These are phyloP conservation scores for Cercospora beticola DNA, from an alignment of 2,329 filamentous ascomycete genomes.

Conservation along the genomic window DNA sequence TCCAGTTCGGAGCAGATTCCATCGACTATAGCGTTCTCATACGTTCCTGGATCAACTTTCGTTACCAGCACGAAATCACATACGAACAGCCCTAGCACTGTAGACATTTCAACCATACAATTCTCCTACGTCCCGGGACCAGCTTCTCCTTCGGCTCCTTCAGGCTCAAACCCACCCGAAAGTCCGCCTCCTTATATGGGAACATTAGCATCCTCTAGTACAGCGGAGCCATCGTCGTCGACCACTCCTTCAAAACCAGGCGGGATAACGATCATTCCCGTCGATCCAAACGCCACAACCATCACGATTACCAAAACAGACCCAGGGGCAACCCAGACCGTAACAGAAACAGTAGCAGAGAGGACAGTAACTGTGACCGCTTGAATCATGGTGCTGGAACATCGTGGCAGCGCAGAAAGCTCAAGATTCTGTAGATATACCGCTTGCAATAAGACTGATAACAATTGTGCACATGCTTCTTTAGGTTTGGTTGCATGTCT, in stretches of 20 bases:
- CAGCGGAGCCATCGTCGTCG: not conserved
- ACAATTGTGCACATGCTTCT: not conserved
- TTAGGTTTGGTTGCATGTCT: not conserved
- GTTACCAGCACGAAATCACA: not conserved
- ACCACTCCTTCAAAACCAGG: not conserved
- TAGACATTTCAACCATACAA: not conserved
- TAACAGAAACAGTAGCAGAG: constrained; percentile 24
- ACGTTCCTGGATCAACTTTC: not conserved
- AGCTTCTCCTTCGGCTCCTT: not conserved
- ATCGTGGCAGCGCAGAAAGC: not conserved
- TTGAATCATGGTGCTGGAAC: not conserved
- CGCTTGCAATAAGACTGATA: not conserved
- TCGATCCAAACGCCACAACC: constrained; percentile 24
- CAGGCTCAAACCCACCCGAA: not conserved
- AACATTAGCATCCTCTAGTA: not conserved
- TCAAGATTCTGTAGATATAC: not conserved
- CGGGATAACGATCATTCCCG: constrained; percentile 32
- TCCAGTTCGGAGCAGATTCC: not conserved
- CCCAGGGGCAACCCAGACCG: constrained; percentile 21
- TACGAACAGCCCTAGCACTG: not conserved
- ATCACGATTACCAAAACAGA: constrained; percentile 27
- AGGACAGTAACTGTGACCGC: constrained; percentile 24
- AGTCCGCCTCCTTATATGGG: not conserved
- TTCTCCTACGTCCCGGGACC: not conserved
- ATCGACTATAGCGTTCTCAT: not conserved